These are phyloP conservation scores for Aspergillus bombycis DNA, from an alignment of 2,329 filamentous ascomycete genomes.

Conservation along the genomic window DNA sequence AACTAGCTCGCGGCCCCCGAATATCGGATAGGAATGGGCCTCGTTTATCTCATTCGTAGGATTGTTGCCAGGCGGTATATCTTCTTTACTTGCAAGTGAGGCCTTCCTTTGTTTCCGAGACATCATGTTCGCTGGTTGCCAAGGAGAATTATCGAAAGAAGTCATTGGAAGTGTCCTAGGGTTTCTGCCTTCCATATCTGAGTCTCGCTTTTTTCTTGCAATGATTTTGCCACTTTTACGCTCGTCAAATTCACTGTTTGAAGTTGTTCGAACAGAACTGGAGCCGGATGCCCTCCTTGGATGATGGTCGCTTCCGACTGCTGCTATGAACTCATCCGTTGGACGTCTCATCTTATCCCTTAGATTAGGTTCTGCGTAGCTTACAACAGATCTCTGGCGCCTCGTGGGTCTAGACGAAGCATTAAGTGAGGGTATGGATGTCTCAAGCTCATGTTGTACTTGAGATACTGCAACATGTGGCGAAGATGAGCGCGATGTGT, in stretches of 20 bases:
- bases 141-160: conserved; percentile 7
- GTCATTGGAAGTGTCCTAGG: conserved; percentile 23
- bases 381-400: conserved; percentile 69
- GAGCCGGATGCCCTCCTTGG: conserved; percentile 51
- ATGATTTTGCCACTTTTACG: conserved; percentile 3
- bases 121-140: conserved; percentile 28
- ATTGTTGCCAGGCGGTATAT: neutral
- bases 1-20: neutral
- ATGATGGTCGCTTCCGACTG: conserved; percentile 61
- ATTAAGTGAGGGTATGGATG: conserved; percentile 40
- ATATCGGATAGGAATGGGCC: neutral
- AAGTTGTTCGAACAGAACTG: conserved; percentile 46
- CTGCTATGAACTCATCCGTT: conserved; percentile 74
- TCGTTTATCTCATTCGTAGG: neutral
- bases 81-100: conserved; percentile 23
- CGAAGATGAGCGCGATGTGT: neutral
- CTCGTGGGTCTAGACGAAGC: conserved; percentile 66
- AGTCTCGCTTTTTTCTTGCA: conserved; percentile 16
- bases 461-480: neutral
- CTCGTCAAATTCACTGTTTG: conserved; percentile 30
- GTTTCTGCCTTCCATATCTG: conserved; percentile 21
- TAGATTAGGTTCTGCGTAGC: conserved; percentile 81
- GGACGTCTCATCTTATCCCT: conserved; percentile 83
- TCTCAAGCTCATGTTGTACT: neutral
- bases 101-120: conserved; percentile 37